phyloP scores from a whole-genome alignment of 2,329 filamentous ascomycete genomes.

The Cordyceps pruinosa region DNA sequence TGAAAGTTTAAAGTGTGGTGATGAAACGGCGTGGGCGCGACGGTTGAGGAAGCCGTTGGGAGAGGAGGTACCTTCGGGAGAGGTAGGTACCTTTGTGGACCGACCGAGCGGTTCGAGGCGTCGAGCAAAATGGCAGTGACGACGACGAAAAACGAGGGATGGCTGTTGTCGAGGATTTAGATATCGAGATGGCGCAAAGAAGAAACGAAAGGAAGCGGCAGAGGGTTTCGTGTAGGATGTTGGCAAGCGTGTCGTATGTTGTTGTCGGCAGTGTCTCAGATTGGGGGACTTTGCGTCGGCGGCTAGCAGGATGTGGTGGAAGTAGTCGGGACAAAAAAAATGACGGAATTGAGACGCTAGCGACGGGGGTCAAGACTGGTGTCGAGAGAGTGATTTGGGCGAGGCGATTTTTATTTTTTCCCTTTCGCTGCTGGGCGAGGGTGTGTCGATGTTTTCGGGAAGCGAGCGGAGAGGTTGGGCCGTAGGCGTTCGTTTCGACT shows the following conservation, averaged over 20 bases:
- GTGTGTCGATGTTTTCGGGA: neutral
- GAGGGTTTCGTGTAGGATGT: neutral
- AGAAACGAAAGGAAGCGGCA: no score
- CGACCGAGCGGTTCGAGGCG: neutral
- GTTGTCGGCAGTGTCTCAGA: constrained; percentile 9
- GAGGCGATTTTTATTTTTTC: neutral
- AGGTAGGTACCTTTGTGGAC: neutral
- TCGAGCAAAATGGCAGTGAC: neutral
- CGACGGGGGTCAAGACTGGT: neutral
- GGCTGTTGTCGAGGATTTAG: neutral
- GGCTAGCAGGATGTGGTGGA: constrained; percentile 1
- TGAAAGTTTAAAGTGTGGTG: neutral
- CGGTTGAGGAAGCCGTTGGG: neutral
- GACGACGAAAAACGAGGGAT: neutral
- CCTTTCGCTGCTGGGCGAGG: neutral
- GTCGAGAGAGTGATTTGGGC: no score
- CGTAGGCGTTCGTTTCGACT: neutral
- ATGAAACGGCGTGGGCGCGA: neutral
- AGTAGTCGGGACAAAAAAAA: neutral
- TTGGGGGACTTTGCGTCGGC: neutral
- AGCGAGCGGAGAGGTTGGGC: neutral
- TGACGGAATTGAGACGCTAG: neutral
- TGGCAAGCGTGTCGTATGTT: constrained; percentile 8
- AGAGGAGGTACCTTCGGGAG: neutral
- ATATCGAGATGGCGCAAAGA: neutral